Conservation (phyloP, 2,329 filamentous ascomycete species). For the Epichloe uncinata region DNA sequence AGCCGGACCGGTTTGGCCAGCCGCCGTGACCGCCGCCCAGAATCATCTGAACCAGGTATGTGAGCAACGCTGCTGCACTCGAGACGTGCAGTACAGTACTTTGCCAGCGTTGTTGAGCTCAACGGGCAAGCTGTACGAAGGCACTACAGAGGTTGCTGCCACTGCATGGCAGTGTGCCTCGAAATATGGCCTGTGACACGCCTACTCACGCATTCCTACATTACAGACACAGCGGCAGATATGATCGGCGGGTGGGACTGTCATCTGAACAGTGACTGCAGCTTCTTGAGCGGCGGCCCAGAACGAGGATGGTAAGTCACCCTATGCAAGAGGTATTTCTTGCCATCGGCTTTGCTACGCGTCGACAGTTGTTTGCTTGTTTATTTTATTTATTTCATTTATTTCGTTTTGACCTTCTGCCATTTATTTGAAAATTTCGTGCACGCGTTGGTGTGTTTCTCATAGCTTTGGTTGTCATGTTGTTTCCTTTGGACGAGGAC, state of each 20-base stretch:
- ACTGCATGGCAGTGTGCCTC: background rate
- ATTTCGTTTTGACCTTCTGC: background rate
- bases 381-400: background rate
- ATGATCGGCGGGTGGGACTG: constrained; percentile 65
- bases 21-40: constrained; percentile 1
- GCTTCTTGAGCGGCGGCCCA: constrained; percentile 63
- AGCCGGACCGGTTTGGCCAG: constrained; percentile 15
- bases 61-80: background rate
- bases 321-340: background rate
- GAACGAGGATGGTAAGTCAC: constrained; percentile 72
- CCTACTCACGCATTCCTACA: background rate
- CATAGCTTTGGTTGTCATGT: background rate
- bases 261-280: constrained; percentile 69
- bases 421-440: background rate
- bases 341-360: background rate
- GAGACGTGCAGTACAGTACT: background rate
- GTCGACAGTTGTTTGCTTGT: background rate
- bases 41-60: constrained; percentile 1
- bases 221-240: constrained; percentile 5
- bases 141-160: background rate
- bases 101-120: background rate
- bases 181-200: background rate
- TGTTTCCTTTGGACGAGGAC: background rate
- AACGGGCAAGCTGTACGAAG: background rate
- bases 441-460: constrained; percentile 5